Base-by-base conservation (phyloP, 768 basidiomycete species). In the Podaxis sp. region DNA sequence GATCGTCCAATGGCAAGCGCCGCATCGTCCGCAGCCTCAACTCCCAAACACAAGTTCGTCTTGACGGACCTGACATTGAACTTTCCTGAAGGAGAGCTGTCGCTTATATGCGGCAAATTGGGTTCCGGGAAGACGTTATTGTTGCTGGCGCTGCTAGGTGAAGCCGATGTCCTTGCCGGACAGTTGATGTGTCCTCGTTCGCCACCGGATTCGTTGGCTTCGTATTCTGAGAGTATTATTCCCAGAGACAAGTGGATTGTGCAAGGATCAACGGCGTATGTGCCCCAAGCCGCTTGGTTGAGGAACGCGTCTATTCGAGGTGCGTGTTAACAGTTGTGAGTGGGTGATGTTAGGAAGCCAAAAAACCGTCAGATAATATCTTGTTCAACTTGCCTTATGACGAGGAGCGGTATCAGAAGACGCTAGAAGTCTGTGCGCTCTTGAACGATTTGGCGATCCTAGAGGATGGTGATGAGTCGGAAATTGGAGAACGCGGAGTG, bases 111-210 rank as follows among this genome's bases (percentile, higher is more conserved):
- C 68, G 95, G 95, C 2, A 93, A 94, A 69, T 79, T 96, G 9
- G 94, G 93, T 3, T 90, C 90, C 17, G 94, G 95, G 27, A 97
- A 96, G 76, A 91, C 94, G 0, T 76, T 97, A 5, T 72, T 96
- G 33, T 75, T 96, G n/a, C 79, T 90, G 36, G 89, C 89, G 6
- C 82, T 97, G 43, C 81, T 98, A 3, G 95, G 95, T 25, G 94
- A 96, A 77, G 89, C 91, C 4, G 94, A 96, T 73, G 66, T 96
- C 13, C 75, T 97, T 8, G 77, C 89, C 19, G 95, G 95, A 0
- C 91, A 94, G 68, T 74, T 94, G 37, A 66, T 88, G 8, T 93
- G 92, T 67, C 94, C 95, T 11, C 83, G 93, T 24, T 94, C 94
- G 2, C 89, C 91, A 1, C 91, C 93, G 2, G 86, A 96, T 71